Conservation (phyloP, 805 yeast genomes). For the Tetrapisispora taiwanensis region DNA sequence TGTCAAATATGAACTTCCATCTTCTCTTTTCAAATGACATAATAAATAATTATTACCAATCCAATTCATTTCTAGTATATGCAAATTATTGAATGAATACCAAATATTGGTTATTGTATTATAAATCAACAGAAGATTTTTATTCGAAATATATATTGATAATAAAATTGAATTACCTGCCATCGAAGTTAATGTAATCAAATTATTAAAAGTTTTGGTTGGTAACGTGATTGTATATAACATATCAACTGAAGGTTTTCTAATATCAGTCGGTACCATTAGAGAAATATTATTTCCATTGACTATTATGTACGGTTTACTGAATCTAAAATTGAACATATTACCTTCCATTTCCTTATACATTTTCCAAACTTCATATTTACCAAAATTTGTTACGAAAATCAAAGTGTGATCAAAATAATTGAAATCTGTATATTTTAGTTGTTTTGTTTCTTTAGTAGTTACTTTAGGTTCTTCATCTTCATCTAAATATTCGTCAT, state of each 20-base stretch:
- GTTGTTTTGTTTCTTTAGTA: background rate
- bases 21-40: conserved; percentile 19
- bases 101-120: conserved; percentile 22
- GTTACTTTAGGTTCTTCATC: background rate
- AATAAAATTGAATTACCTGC: conserved; percentile 19
- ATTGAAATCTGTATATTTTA: conserved; percentile 14
- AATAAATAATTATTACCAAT: conserved; percentile 24
- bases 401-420: conserved; percentile 12
- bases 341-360: conserved; percentile 19
- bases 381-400: conserved; percentile 15
- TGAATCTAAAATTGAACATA: conserved; percentile 15
- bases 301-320: conserved; percentile 14
- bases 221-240: conserved; percentile 23
- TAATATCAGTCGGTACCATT: conserved; percentile 20
- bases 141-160: conserved; percentile 24
- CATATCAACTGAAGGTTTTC: conserved; percentile 13
- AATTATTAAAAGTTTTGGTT: conserved; percentile 25
- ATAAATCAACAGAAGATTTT: conserved; percentile 21
- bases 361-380: conserved; percentile 20
- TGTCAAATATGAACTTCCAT: conserved; percentile 11
- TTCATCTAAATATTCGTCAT: conserved; percentile 8
- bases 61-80: conserved; percentile 25
- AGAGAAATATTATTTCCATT: conserved; percentile 21
- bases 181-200: conserved; percentile 13
- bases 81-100: conserved; percentile 20